Conservation (phyloP, 371 early-diverging fungal species). For the Mycotypha africana region DNA sequence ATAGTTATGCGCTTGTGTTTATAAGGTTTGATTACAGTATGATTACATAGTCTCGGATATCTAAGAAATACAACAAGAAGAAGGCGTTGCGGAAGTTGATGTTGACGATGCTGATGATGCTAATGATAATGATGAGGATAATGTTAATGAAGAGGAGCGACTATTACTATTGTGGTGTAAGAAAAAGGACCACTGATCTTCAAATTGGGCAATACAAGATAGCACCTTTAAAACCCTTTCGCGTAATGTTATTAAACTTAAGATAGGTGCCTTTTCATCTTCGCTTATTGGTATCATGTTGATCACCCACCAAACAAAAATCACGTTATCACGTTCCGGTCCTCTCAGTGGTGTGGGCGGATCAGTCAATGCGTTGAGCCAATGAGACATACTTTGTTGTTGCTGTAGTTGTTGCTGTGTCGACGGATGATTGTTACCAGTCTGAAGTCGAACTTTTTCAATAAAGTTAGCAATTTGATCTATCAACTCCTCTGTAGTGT, state of each 20-base stretch:
- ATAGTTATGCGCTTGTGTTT: too few relatives aligned
- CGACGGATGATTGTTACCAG: neutral
- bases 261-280: constrained; percentile 40
- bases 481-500: constrained; percentile 18
- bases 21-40: too few relatives aligned
- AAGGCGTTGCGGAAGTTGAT: constrained; percentile 1
- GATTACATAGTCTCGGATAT: too few relatives aligned
- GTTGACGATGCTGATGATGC: too few relatives aligned
- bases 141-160: too few relatives aligned
- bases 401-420: too few relatives aligned
- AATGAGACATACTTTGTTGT: constrained; percentile 8
- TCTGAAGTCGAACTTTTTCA: constrained; percentile 4
- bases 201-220: constrained; percentile 35
- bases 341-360: constrained; percentile 18
- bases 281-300: constrained; percentile 45
- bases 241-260: constrained; percentile 33
- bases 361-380: constrained; percentile 15
- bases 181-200: constrained; percentile 24
- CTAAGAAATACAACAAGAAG: constrained; percentile 12
- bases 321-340: constrained; percentile 21
- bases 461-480: constrained; percentile 16
- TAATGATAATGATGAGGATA: too few relatives aligned
- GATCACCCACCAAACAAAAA: constrained; percentile 52
- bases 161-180: too few relatives aligned
- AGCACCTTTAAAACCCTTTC: constrained; percentile 37